Percentiles rank a stretch among this genome's conserved stretches.
Conservation (phyloP, 768 basidiomycete species). For the Butyriboletus loyo region DNA sequence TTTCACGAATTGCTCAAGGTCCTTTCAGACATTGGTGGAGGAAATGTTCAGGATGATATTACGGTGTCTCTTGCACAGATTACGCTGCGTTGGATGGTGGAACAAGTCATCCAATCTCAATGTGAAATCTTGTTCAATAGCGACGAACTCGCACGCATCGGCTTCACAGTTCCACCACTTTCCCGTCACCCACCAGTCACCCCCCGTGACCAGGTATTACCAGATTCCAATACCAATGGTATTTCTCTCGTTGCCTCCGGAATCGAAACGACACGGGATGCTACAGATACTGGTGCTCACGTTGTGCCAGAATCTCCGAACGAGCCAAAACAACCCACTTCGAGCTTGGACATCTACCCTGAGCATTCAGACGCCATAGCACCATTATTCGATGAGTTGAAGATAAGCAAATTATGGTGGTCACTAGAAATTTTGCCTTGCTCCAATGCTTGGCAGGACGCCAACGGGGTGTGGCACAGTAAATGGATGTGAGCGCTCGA, state of each 20-base stretch:
- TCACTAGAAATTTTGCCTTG: conserved; percentile 65
- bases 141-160: conserved; percentile 42
- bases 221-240: background rate
- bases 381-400: conserved; percentile 53
- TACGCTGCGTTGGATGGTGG: conserved; percentile 76
- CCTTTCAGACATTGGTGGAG: conserved; percentile 66
- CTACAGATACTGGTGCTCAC: background rate
- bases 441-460: conserved; percentile 54
- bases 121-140: conserved; percentile 60
- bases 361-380: conserved; percentile 37
- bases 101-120: conserved; percentile 53
- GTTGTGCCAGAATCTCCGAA: background rate
- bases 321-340: background rate
- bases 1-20: background rate
- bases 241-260: background rate
- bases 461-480: conserved; percentile 49
- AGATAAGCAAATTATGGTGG: conserved; percentile 55
- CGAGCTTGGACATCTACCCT: background rate
- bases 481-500: conserved; percentile 47
- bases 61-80: conserved; percentile 51
- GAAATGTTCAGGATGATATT: conserved; percentile 44
- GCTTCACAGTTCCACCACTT: conserved; percentile 26
- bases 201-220: background rate
- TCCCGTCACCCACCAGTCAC: conserved; percentile 10
- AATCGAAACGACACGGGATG: background rate